A percentile compares a stretch with the other conserved stretches of the same genome.
These are phyloP conservation scores for Cyathus striatus DNA, from an alignment of 768 basidiomycete genomes.

Conservation along the genomic window DNA sequence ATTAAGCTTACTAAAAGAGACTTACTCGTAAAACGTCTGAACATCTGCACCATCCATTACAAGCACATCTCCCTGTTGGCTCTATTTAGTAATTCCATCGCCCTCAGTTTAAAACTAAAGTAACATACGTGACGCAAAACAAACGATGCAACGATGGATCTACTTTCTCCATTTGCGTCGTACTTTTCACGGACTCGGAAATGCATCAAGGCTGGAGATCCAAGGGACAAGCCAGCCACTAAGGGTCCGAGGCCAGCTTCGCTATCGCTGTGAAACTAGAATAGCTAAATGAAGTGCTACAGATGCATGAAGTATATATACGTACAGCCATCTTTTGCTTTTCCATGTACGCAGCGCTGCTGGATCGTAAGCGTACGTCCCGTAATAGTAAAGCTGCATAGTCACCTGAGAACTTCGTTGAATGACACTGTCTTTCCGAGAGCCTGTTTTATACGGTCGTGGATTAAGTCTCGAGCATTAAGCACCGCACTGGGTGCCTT, in stretches of 20 bases:
- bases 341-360: slow-evolving; percentile 79
- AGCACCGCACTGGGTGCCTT: slow-evolving; percentile 54
- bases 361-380: neutral
- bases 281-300: neutral
- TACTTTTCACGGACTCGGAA: slow-evolving; percentile 52
- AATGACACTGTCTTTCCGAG: slow-evolving; percentile 38
- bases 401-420: slow-evolving; percentile 69
- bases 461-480: slow-evolving; percentile 54
- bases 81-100: neutral
- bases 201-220: slow-evolving; percentile 75
- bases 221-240: slow-evolving; percentile 74
- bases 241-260: slow-evolving; percentile 69
- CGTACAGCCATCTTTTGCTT: slow-evolving; percentile 78
- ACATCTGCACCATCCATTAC: slow-evolving; percentile 72
- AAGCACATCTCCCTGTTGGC: slow-evolving; percentile 62
- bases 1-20: slow-evolving; percentile 1
- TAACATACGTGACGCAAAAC: slow-evolving; percentile 59
- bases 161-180: slow-evolving; percentile 20
- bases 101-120: neutral
- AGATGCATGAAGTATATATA: slow-evolving; percentile 5
- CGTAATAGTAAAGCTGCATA: neutral
- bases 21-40: slow-evolving; percentile 70
- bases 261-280: slow-evolving; percentile 74
- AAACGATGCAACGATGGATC: slow-evolving; percentile 43
- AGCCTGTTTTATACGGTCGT: slow-evolving; percentile 44